Evolutionary conservation across 352 stramenopile genomes (phyloP).

Genomic region (Globisporangium echinulatum): DNA sequence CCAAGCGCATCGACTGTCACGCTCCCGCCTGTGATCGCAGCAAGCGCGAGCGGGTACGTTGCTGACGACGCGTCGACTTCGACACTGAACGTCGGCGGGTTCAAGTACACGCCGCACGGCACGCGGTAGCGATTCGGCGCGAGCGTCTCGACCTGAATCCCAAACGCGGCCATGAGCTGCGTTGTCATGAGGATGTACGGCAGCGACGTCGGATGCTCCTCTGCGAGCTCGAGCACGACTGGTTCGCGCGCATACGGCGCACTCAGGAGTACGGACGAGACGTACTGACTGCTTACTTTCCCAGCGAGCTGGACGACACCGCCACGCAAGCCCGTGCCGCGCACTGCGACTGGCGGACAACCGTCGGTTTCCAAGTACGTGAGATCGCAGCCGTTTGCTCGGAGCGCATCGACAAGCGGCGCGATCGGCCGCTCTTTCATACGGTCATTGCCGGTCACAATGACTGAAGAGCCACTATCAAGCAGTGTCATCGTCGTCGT

Average conservation of each 20-base stretch:
- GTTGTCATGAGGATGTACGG: conserved; percentile 94
- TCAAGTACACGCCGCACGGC: conserved; percentile 66
- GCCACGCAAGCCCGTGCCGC: conserved; percentile 63
- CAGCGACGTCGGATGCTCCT: conserved; percentile 95
- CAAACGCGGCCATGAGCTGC: conserved; percentile 97
- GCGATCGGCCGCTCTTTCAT: conserved; percentile 97
- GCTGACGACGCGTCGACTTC: conserved; percentile 96
- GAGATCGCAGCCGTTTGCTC: conserved; percentile 82
- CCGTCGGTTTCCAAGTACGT: conserved; percentile 54
- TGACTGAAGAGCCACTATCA: conserved; percentile 31
- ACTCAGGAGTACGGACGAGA: conserved; percentile 95
- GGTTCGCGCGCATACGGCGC: conserved; percentile 80
- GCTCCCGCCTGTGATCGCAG: conserved; percentile 92
- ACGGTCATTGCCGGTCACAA: conserved; percentile 91
- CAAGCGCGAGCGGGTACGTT: conserved; percentile 95
- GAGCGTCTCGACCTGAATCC: conserved; percentile 89
- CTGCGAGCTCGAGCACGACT: conserved; percentile 88
- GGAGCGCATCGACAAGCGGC: conserved; percentile 92
- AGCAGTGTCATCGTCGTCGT: conserved; percentile 86
- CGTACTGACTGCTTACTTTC: conserved; percentile 94
- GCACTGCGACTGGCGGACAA: conserved; percentile 74
- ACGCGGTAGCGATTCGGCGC: conserved; percentile 69
- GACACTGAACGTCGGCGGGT: conserved; percentile 65
- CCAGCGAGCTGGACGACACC: conserved; percentile 84
- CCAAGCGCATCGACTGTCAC: conserved; percentile 94